Base-by-base conservation (phyloP, 2,329 filamentous ascomycete species). In the Botrytis galanthina region DNA sequence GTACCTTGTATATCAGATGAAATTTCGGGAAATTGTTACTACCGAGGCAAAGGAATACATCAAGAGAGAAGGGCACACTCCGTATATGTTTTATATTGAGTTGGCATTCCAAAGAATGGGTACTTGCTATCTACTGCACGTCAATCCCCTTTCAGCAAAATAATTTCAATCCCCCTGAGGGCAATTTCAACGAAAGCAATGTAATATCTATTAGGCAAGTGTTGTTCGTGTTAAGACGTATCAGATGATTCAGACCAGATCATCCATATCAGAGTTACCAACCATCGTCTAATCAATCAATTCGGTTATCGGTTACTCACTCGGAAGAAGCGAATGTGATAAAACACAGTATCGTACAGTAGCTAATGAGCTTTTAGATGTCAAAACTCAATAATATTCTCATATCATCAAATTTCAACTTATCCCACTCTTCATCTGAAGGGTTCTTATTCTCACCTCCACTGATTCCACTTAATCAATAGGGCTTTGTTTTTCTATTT, bases 271-370 rank as follows among this genome's bases (percentile, higher is more conserved):
- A 60, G 7, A 37, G 32, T 26, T 37, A 39, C 20, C 59, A 61
- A 48, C 22, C 63, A 63, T 64, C 16, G 63, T 37, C 63, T 66
- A 51, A 66, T 66, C 44, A 37, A 51, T 51, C 44, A 35, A 51
- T 37, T 51, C 63, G 46, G 63, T 35, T 54, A 67, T 51, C 64
- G 8, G 3, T 9, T n/a, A 51, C 29, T 32, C 46, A 37, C 46
- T 67, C 64, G 46, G 46, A 54, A 29, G 46, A 54, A 67, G 46
- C 64, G 64, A 67, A 67, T 54, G 64, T 39, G 64, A 67, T 54
- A 44, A 39, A 54, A 67, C 48, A 7, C 26, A n/a, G 4, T 32
- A 7, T 39, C 46, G 22, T 39, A 35, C 44, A 54, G 46, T 39
- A 54, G 63, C 63, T 66, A 66, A 66, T 66, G 35, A 37, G 46